Evolutionary conservation across 768 basidiomycete genomes (phyloP).

Genomic region (Suillus subaureus): DNA sequence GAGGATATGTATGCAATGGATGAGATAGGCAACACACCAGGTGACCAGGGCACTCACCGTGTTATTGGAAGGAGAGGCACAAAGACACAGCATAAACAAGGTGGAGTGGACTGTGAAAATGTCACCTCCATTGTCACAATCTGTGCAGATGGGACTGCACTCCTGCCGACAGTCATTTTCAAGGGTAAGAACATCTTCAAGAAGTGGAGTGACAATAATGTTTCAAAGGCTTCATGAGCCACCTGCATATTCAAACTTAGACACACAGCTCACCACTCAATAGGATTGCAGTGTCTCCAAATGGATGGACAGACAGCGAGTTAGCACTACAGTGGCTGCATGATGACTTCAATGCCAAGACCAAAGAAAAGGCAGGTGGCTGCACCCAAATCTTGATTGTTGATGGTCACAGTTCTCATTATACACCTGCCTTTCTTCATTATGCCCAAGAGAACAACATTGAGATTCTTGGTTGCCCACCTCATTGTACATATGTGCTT

Average conservation of each 20-base stretch:
- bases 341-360: constrained; percentile 35
- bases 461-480: constrained; percentile 38
- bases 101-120: constrained; percentile 36
- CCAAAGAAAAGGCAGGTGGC: constrained; percentile 37
- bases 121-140: constrained; percentile 22
- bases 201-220: constrained; percentile 40
- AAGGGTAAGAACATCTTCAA: constrained; percentile 36
- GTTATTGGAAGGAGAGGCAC: constrained; percentile 18
- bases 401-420: constrained; percentile 48
- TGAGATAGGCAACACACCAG: constrained; percentile 24
- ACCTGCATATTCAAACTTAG: neutral
- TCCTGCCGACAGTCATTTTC: constrained; percentile 39
- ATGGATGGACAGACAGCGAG: constrained; percentile 26
- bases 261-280: neutral
- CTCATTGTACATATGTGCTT: constrained; percentile 17
- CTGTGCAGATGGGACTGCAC: constrained; percentile 41
- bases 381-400: constrained; percentile 34
- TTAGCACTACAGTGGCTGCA: constrained; percentile 21
- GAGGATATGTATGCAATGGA: constrained; percentile 38
- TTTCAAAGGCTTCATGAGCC: constrained; percentile 35
- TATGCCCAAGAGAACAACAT: constrained; percentile 40
- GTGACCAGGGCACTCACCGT: constrained; percentile 11
- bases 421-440: constrained; percentile 34
- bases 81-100: constrained; percentile 34
- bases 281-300: constrained; percentile 19